phyloP scores from a whole-genome alignment of 345 rosid genomes.

The Bruguiera gymnorhiza region DNA sequence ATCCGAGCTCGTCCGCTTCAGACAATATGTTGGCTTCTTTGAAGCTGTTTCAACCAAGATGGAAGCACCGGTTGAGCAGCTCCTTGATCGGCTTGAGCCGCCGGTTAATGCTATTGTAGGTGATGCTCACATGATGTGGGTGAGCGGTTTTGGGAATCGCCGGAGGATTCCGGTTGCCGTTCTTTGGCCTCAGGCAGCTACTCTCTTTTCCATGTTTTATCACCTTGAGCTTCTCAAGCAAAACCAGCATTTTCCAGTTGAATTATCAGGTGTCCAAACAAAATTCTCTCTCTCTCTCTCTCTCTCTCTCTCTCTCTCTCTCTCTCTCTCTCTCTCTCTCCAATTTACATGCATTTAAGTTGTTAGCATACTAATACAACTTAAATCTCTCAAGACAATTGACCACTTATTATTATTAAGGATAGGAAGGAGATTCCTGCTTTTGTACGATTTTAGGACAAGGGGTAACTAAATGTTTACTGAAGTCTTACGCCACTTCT shows the following conservation, averaged over 20 bases:
- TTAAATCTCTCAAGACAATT: no score
- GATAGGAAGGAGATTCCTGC: background rate
- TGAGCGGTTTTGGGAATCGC: conserved; percentile 8
- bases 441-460: background rate
- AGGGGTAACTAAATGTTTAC: no score
- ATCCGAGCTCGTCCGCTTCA: conserved; percentile 22
- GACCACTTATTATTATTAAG: no score
- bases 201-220: conserved; percentile 15
- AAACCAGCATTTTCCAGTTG: conserved; percentile 15
- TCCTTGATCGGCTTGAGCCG: conserved; percentile 13
- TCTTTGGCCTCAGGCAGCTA: conserved; percentile 23
- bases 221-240: conserved; percentile 17
- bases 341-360: no score
- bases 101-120: conserved; percentile 8
- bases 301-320: no score
- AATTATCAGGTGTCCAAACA: conserved; percentile 6
- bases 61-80: conserved; percentile 19
- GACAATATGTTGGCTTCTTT: conserved; percentile 12
- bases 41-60: conserved; percentile 18
- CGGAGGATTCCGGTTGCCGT: conserved; percentile 26
- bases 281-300: no score
- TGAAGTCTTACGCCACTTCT: no score
- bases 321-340: no score
- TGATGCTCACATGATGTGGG: conserved; percentile 22
- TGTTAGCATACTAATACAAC: no score